Percentiles rank a stretch among this genome's conserved stretches.
These are phyloP conservation scores for Aphanomyces euteiches DNA, from an alignment of 352 stramenopile genomes.

Conservation along the genomic window DNA sequence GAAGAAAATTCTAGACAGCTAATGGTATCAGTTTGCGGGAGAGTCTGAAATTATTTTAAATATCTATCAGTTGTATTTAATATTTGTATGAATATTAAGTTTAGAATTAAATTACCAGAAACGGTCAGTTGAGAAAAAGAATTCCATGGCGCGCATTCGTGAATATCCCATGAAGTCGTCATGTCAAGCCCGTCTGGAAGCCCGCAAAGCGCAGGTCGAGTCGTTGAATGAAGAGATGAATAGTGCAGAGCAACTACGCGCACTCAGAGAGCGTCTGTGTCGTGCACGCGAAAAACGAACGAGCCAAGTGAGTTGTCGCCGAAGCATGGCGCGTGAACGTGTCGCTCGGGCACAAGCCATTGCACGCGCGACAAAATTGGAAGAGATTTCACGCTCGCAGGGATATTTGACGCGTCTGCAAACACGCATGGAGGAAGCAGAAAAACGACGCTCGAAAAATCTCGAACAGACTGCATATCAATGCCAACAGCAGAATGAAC, in stretches of 20 bases:
- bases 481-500: slow-evolving; percentile 23
- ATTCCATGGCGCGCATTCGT: not conserved
- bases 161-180: slow-evolving; percentile 45
- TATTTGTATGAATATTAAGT: not conserved
- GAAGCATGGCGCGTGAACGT: slow-evolving; percentile 50
- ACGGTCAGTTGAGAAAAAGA: not conserved
- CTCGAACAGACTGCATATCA: slow-evolving; percentile 14
- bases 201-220: slow-evolving; percentile 35
- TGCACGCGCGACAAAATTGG: not conserved
- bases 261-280: slow-evolving; percentile 13
- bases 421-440: slow-evolving; percentile 16
- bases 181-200: slow-evolving; percentile 68
- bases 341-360: slow-evolving; percentile 56
- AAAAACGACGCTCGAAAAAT: slow-evolving; percentile 14
- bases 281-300: slow-evolving; percentile 16
- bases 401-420: slow-evolving; percentile 10
- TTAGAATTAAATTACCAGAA: not conserved
- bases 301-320: slow-evolving; percentile 40
- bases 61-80: not conserved
- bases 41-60: not conserved
- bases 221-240: not conserved
- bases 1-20: slow-evolving; percentile 24
- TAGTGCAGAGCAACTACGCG: not conserved
- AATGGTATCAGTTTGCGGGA: not conserved
- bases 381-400: slow-evolving; percentile 10